Conservation (phyloP, 768 basidiomycete genomes). For the Cystobasidium ongulense region DNA sequence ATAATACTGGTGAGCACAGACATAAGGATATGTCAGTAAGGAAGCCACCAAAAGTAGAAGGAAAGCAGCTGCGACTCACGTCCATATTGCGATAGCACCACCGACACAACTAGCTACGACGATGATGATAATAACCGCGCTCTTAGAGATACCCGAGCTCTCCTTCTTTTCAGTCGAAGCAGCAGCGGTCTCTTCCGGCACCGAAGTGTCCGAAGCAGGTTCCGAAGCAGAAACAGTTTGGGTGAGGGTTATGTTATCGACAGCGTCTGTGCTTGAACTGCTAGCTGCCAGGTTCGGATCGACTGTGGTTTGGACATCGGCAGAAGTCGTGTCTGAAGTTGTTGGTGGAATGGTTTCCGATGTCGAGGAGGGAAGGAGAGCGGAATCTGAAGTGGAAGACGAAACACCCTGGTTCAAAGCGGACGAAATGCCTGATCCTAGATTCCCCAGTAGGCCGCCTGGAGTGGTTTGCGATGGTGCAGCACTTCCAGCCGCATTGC, state of each 20-base stretch:
- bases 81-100: conserved; percentile 29
- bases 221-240: conserved; percentile 13
- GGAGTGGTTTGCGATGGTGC: background rate
- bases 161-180: background rate
- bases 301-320: background rate
- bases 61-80: conserved; percentile 11
- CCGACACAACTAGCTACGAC: conserved; percentile 22
- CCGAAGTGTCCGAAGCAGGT: background rate
- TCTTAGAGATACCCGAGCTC: conserved; percentile 8
- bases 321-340: background rate
- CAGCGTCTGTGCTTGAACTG: background rate
- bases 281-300: background rate
- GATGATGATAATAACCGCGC: conserved; percentile 25
- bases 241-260: conserved; percentile 20
- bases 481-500: background rate
- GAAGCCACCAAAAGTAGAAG: background rate
- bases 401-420: background rate
- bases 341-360: background rate
- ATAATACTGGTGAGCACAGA: conserved; percentile 12
- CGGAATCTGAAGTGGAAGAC: background rate
- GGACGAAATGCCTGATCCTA: background rate
- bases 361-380: background rate
- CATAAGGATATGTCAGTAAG: background rate
- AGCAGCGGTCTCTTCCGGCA: background rate
- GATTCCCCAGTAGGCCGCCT: background rate